Evolutionary conservation across 805 yeast species (phyloP).

Genomic region (Teunomyces panamensis): DNA sequence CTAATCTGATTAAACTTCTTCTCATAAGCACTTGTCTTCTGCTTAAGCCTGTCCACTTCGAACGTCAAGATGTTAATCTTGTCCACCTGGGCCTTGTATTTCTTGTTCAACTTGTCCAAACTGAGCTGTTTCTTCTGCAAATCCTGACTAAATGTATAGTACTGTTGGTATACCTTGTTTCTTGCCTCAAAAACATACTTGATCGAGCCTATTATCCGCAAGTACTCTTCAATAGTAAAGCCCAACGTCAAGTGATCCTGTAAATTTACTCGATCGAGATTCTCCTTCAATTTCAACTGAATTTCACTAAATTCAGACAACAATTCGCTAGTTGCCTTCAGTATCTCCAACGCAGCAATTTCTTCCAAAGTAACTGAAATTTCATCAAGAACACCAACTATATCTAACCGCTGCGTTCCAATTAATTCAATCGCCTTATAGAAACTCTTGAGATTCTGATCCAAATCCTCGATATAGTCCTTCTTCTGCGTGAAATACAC

Average conservation of each 20-base stretch:
- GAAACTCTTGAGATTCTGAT: constrained; percentile 66
- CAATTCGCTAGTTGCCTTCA: constrained; percentile 59
- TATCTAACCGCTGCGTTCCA: constrained; percentile 71
- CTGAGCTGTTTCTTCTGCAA: constrained; percentile 45
- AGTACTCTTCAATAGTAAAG: constrained; percentile 82
- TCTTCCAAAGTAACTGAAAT: constrained; percentile 51
- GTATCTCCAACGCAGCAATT: constrained; percentile 72
- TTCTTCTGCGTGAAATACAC: constrained; percentile 70
- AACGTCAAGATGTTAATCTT: constrained; percentile 54
- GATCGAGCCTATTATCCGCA: constrained; percentile 72
- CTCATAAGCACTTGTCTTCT: constrained; percentile 51
- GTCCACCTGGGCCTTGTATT: constrained; percentile 55
- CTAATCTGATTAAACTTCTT: constrained; percentile 63
- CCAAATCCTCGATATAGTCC: constrained; percentile 66
- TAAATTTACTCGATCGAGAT: constrained; percentile 71
- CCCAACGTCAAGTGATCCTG: constrained; percentile 88
- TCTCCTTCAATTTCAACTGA: constrained; percentile 66
- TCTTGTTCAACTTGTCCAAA: constrained; percentile 41
- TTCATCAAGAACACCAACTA: constrained; percentile 69
- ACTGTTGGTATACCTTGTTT: constrained; percentile 47
- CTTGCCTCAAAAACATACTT: constrained; percentile 74
- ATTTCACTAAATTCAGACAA: constrained; percentile 69
- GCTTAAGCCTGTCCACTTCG: constrained; percentile 58
- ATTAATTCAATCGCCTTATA: constrained; percentile 71
- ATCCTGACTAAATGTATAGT: constrained; percentile 43